These are phyloP conservation scores for Botryotinia narcissicola DNA, from an alignment of 2,329 filamentous ascomycete species.

Conservation along the genomic window DNA sequence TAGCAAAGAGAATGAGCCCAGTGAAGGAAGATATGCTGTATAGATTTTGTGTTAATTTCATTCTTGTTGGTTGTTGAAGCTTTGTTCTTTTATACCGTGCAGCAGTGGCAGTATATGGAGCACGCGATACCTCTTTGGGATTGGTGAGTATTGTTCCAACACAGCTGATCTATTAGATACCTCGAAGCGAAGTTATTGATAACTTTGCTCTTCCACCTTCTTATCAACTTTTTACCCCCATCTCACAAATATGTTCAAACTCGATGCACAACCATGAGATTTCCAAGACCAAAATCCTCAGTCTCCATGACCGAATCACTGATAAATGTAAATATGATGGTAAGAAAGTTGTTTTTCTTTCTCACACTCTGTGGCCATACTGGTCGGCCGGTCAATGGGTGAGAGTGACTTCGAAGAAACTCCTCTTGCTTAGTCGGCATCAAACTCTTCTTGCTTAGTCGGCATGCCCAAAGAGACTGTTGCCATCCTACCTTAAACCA, in stretches of 20 bases:
- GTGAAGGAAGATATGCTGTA: not conserved
- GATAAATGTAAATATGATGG: conserved; percentile 1
- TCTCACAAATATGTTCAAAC: not conserved
- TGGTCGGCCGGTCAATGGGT: not conserved
- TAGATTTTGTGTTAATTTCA: not conserved
- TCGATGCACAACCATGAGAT: not conserved
- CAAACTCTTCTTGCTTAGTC: not conserved
- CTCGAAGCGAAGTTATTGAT: conserved; percentile 10
- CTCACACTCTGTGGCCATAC: not conserved
- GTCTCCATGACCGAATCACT: not conserved
- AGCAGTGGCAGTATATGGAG: not conserved
- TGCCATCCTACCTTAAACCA: not conserved
- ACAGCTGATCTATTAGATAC: not conserved
- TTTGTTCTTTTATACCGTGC: not conserved
- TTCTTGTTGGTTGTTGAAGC: not conserved
- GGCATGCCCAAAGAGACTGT: not conserved
- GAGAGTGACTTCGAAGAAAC: not conserved
- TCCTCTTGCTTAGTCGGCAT: conserved; percentile 5
- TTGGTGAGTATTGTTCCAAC: not conserved
- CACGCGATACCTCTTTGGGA: not conserved
- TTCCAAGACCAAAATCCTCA: not conserved
- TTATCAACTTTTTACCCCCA: not conserved
- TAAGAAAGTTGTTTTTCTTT: conserved; percentile 4
- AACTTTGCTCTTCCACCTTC: not conserved
- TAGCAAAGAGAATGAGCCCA: not conserved